Evolutionary conservation across 2,329 filamentous ascomycete species (phyloP).

Genomic region (Aspergillus sp.): DNA sequence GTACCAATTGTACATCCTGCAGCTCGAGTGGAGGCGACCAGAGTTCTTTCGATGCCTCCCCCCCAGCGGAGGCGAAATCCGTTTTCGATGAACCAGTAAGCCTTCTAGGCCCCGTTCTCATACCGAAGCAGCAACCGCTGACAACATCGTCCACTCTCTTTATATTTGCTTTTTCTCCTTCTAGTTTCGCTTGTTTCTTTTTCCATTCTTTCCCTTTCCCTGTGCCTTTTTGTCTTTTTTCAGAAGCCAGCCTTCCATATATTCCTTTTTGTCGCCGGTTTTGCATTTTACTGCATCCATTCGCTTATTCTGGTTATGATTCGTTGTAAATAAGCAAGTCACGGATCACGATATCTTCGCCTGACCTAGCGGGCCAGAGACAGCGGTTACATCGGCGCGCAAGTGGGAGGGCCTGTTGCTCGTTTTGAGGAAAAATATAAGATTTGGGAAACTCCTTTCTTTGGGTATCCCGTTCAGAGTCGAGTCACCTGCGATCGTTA

Average conservation of each 20-base stretch:
- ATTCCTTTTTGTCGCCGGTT: background rate
- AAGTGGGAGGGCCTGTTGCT: constrained; percentile 14
- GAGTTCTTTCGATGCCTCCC: constrained; percentile 20
- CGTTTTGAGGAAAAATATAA: constrained; percentile 24
- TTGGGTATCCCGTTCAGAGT: background rate
- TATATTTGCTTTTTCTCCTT: constrained; percentile 10
- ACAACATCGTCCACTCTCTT: constrained; percentile 12
- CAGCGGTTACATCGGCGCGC: constrained; percentile 25
- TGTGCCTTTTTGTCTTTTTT: constrained; percentile 4
- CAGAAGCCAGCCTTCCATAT: background rate
- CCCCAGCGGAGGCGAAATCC: constrained; percentile 16
- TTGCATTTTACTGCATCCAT: constrained; percentile 21
- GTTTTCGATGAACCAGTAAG: constrained; percentile 12
- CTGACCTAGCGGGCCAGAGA: constrained; percentile 21
- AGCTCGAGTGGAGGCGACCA: constrained; percentile 22
- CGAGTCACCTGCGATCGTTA: constrained; percentile 16
- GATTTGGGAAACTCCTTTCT: constrained; percentile 24
- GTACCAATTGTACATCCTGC: constrained; percentile 14
- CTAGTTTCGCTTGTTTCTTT: constrained; percentile 3
- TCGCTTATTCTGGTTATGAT: constrained; percentile 18
- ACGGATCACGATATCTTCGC: constrained; percentile 22
- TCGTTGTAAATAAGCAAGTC: constrained; percentile 25
- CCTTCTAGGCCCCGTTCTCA: constrained; percentile 17
- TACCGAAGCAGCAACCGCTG: constrained; percentile 18
- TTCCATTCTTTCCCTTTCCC: constrained; percentile 2